These are phyloP conservation scores for Suillus variegatus DNA, from an alignment of 768 basidiomycete genomes.

Conservation along the genomic window DNA sequence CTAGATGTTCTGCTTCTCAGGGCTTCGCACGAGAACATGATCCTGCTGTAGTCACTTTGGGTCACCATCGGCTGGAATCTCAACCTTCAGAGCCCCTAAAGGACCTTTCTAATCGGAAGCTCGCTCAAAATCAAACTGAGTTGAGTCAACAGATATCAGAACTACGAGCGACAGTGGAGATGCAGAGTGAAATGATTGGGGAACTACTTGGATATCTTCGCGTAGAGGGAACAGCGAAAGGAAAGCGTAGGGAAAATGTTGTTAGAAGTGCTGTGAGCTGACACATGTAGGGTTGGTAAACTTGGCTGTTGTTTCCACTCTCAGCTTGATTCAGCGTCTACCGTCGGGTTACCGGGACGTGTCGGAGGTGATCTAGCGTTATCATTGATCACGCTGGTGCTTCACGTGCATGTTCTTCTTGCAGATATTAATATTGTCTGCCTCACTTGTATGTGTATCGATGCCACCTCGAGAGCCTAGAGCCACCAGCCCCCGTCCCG, in stretches of 20 bases:
- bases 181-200: constrained; percentile 54
- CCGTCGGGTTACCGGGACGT: neutral
- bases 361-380: neutral
- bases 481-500: neutral
- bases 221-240: constrained; percentile 10
- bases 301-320: neutral
- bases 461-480: neutral
- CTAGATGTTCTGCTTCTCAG: constrained; percentile 8
- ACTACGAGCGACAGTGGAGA: constrained; percentile 54
- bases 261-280: constrained; percentile 19
- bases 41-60: constrained; percentile 19
- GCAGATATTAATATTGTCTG: neutral
- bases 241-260: constrained; percentile 17
- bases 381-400: neutral
- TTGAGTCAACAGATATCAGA: constrained; percentile 65
- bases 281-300: neutral
- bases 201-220: constrained; percentile 24
- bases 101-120: constrained; percentile 59
- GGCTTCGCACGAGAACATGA: constrained; percentile 16
- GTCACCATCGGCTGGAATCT: constrained; percentile 16
- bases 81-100: constrained; percentile 18
- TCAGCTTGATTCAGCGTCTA: neutral
- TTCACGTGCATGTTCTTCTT: neutral
- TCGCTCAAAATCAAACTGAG: constrained; percentile 67
- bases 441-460: neutral